Percentiles rank a stretch among this genome's conserved stretches.
Evolutionary conservation across 2,329 filamentous ascomycete species (phyloP).

Genomic region (Fusarium siculi): DNA sequence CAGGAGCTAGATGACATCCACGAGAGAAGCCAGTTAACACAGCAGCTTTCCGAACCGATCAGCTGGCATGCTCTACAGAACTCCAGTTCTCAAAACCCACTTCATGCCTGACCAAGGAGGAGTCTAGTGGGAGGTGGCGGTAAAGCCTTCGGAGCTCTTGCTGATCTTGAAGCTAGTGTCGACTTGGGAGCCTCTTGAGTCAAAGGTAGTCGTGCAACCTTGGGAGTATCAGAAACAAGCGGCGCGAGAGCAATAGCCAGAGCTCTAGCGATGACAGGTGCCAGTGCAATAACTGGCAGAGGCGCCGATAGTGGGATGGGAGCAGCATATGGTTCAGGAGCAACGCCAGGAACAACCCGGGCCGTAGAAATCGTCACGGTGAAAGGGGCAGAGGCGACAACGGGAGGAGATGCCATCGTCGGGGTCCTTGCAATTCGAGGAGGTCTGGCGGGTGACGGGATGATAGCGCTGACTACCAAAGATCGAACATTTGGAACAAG

Average conservation of each 20-base stretch:
- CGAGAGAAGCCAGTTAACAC: neutral
- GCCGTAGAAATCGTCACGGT: neutral
- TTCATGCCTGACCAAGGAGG: neutral
- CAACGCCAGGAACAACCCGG: slow-evolving; percentile 6
- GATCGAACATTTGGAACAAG: neutral
- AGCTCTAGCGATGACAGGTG: slow-evolving; percentile 17
- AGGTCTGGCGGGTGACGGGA: neutral
- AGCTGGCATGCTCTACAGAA: fast-evolving
- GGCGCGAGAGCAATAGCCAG: slow-evolving; percentile 15
- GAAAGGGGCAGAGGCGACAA: neutral
- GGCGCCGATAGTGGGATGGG: slow-evolving; percentile 22
- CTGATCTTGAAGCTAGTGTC: slow-evolving; percentile 2
- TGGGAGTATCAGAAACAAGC: neutral
- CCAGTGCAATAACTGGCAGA: slow-evolving; percentile 18
- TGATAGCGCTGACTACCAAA: neutral
- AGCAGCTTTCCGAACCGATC: fast-evolving
- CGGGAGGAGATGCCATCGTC: neutral
- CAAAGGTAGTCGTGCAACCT: slow-evolving; percentile 4
- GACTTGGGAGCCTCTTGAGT: slow-evolving; percentile 11
- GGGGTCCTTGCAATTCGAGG: slow-evolving; percentile 3
- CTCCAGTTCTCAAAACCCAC: fast-evolving
- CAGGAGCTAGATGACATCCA: neutral
- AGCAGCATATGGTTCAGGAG: slow-evolving; percentile 4
- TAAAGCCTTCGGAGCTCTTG: neutral
- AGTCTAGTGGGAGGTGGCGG: neutral